Base-by-base conservation (phyloP, 2,329 filamentous ascomycete genomes). In the Ramichloridium luteum region DNA sequence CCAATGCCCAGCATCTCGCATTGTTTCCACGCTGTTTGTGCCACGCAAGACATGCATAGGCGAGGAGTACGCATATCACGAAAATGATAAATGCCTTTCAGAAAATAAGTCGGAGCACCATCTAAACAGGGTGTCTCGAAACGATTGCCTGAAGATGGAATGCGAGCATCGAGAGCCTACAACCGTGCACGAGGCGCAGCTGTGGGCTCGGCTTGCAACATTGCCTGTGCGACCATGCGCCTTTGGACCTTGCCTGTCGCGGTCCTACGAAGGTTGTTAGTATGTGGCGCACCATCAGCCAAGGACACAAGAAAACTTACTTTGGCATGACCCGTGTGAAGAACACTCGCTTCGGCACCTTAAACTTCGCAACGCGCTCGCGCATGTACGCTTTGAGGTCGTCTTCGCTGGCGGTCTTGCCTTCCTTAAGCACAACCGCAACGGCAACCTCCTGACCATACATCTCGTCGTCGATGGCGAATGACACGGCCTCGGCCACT, bases 231-330 rank as follows among this genome's bases (percentile, higher is more conserved):
- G n/a, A 92, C 82, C 48, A 86, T 82, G 40, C 81, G 71, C 39
- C 83, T 66, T 60, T 92, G 83, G 37, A 92, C 80, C 66, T 92
- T 92, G 34, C 83, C 83, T 4, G 83, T 92, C n/a, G 83, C 82
- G 3, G 84, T 49, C 37, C 29, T 38, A 28, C 12, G 13, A 11
- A 10, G 12, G 15, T 4, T n/a, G 15, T 34, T 12, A 29, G 27
- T 13, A 25, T 13, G 17, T 25, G 5, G 3, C n/a, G 11, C 6
- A 9, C 6, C 3, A 11, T 11, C 15, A 14, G 25, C 10, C 6
- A 34, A 16, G 14, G 88, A 68, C 8, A 23, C n/a, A 23, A n/a
- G n/a, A n/a, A 23, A 16, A 35, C 33, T 30, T 27, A 31, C 34
- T 92, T 92, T 40, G 83, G 83, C 74, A 92, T 92, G 43, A 77